Percentiles rank a stretch among this genome's conserved stretches.
Evolutionary conservation across 345 rosid genomes (phyloP).

Genomic region (Gynandropsis gynandra): DNA sequence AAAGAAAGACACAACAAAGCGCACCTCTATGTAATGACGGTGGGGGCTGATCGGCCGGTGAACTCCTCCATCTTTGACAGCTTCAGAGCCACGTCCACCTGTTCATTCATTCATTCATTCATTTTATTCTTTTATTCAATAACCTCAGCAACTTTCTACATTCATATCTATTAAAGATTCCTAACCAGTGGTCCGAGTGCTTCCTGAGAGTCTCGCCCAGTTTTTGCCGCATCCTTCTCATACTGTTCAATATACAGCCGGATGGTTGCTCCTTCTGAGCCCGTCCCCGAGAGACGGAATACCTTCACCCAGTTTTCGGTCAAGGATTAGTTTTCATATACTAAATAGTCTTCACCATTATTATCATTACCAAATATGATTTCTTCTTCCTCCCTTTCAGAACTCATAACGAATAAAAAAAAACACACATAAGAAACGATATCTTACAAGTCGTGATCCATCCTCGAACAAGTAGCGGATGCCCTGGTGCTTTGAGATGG

Average conservation of each 20-base stretch:
- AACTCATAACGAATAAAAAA: neutral
- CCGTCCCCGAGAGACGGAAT: slow-evolving; percentile 98
- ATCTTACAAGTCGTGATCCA: slow-evolving; percentile 85
- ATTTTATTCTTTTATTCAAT: too few relatives aligned
- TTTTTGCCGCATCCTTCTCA: slow-evolving; percentile 88
- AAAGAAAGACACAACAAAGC: too few relatives aligned
- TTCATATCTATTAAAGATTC: neutral
- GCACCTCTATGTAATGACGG: slow-evolving; percentile 65
- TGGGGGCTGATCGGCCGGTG: slow-evolving; percentile 91
- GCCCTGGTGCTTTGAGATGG: slow-evolving; percentile 92
- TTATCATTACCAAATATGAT: neutral
- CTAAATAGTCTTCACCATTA: too few relatives aligned
- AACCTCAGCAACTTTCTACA: neutral
- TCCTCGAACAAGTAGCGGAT: slow-evolving; percentile 91
- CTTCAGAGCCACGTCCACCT: slow-evolving; percentile 90
- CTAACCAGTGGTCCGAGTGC: slow-evolving; percentile 90
- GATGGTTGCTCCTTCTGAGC: slow-evolving; percentile 98
- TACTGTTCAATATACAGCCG: slow-evolving; percentile 95
- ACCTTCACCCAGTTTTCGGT: slow-evolving; percentile 36
- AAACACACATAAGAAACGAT: too few relatives aligned
- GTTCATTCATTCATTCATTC: slow-evolving; percentile 20
- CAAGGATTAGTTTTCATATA: neutral
- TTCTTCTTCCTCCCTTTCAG: neutral
- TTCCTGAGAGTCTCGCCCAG: slow-evolving; percentile 78
- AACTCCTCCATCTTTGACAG: slow-evolving; percentile 88